Percentiles rank a stretch among this genome's conserved stretches.
Evolutionary conservation across 2,329 filamentous ascomycete genomes (phyloP).

Genomic region (Aspergillus sp.): DNA sequence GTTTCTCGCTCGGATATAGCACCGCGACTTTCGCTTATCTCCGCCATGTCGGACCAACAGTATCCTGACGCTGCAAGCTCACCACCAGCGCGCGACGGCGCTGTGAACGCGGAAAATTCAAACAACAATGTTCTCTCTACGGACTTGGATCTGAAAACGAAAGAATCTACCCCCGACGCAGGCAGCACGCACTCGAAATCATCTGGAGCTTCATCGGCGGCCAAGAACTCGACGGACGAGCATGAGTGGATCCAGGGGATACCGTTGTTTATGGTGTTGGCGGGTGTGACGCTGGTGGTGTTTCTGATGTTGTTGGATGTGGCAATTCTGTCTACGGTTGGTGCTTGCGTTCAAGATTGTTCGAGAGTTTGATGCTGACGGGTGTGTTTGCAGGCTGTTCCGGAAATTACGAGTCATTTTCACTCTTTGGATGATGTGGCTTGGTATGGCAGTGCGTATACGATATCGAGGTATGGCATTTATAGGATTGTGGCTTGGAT

Average conservation of each 20-base stretch:
- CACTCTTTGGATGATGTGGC: conserved; percentile 34
- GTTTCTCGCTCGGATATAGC: too few relatives aligned
- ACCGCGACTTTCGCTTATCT: neutral
- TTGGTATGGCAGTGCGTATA: conserved; percentile 41
- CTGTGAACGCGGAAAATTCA: neutral
- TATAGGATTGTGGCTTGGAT: neutral
- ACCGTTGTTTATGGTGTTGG: conserved; percentile 25
- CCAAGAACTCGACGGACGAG: neutral
- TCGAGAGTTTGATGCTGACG: neutral
- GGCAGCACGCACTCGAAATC: neutral
- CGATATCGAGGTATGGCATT: conserved; percentile 37
- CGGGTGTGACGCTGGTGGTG: conserved; percentile 42
- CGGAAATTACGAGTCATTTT: conserved; percentile 48
- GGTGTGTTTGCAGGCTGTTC: conserved; percentile 38
- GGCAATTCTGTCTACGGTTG: conserved; percentile 54
- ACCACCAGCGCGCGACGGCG: too few relatives aligned
- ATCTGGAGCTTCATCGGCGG: neutral
- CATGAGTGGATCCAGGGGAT: conserved; percentile 19
- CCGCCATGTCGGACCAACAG: neutral
- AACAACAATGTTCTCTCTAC: neutral
- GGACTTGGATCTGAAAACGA: neutral
- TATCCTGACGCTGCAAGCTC: too few relatives aligned
- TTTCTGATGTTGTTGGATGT: conserved; percentile 54
- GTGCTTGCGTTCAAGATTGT: neutral
- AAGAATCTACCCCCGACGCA: neutral